These are phyloP conservation scores for Psilocybe cyanescens DNA, from an alignment of 768 basidiomycete genomes.

Conservation along the genomic window DNA sequence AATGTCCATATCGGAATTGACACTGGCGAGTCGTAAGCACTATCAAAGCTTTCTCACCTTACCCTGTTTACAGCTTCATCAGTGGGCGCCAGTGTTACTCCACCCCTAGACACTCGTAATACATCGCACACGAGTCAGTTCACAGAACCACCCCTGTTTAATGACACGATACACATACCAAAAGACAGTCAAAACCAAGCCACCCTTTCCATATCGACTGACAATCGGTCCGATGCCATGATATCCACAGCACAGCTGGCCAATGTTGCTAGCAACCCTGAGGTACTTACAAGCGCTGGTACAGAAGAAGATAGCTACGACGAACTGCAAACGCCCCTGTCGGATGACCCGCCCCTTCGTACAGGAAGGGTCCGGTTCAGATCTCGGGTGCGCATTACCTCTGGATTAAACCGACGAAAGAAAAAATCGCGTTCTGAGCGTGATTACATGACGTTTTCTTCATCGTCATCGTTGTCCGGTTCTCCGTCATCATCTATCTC, in stretches of 20 bases:
- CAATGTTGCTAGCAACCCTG: conserved; percentile 7
- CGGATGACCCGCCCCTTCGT: conserved; percentile 19
- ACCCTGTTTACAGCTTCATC: neutral
- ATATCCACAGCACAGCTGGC: conserved; percentile 1
- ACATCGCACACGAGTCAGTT: neutral
- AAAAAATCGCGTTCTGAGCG: conserved; percentile 25
- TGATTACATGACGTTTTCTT: conserved; percentile 26
- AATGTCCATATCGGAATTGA: neutral
- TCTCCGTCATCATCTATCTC: conserved; percentile 85
- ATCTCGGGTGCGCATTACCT: conserved; percentile 78
- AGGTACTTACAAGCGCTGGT: conserved; percentile 15
- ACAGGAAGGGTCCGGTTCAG: conserved; percentile 61
- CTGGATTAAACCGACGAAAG: conserved; percentile 59
- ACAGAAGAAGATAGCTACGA: conserved; percentile 22
- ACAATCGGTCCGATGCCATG: conserved; percentile 9
- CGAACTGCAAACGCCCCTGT: conserved; percentile 21
- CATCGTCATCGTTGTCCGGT: conserved; percentile 52
- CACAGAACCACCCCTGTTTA: neutral
- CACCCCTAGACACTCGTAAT: neutral
- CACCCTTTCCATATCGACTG: neutral
- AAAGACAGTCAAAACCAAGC: neutral
- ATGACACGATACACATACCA: neutral
- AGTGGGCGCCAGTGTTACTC: neutral
- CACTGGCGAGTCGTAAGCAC: neutral
- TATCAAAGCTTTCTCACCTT: neutral